Evolutionary conservation across 805 yeast species (phyloP), one percentile per base, ranked within the genome.

Genomic region (Torulaspora maleeae): DNA sequence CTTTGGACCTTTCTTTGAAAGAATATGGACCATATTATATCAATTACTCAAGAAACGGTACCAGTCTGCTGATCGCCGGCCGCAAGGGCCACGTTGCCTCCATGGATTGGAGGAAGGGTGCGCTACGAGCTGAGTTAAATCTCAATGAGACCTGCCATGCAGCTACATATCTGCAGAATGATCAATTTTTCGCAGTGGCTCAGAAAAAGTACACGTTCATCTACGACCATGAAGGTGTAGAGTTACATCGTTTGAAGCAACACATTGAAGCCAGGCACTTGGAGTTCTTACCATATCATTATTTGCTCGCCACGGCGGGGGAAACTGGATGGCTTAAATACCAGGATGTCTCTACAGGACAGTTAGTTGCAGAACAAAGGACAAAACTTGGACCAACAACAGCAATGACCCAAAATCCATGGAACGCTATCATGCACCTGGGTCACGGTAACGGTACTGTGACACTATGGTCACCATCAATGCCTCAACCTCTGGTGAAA

Each of bases 301-400:
- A 83, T 58, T 70, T 93, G 30, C 73, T 93, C 38, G 89, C 83
- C 1, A 79, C 96, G 0, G 88, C 95, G 1, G 98, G 99, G 34
- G 81, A 85, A 55, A 79, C 95, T 2, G 96, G 96, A 5, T 85
- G 75, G 66, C 73, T 93, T 49, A 87, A 86, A 67, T 93, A 87
- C 66, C 98, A 93, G 60, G 99, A 93, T 67, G 95, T 90, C 2
- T 83, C 96, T 3, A 93, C 98, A 0, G 99, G 99, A 49, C 78
- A 74, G 38, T 69, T 88, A 27, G 93, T 90, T 1, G 74, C 88
- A 36, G 98, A 93, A 64, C 70, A 81, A 25, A 77, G 90, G 61
- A 89, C 97, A 7, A 88, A 85, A 64, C 67, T 86, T 51, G 99
- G 99, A 1, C 95, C 98, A 15, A 85, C 96, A 0, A 81, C 82